phyloP scores from a whole-genome alignment of 805 yeast species.

The Jamesozyma gamospora region DNA sequence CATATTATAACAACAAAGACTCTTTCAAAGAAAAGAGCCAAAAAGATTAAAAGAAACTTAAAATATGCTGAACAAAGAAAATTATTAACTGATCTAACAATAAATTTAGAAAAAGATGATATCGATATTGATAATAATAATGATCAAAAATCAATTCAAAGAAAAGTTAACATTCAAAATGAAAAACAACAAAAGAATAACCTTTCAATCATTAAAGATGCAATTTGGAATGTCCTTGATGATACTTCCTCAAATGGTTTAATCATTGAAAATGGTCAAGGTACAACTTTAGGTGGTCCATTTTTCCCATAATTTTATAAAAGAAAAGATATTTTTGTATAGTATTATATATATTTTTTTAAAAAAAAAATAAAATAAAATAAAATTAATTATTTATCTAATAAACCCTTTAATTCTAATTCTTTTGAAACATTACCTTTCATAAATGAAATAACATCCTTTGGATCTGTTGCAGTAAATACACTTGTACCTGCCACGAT shows the following conservation, averaged over 20 bases:
- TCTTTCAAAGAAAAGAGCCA: conserved; percentile 65
- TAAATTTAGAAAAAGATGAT: conserved; percentile 33
- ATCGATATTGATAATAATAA: conserved; percentile 38
- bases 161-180: conserved; percentile 3
- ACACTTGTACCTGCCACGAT: conserved; percentile 96
- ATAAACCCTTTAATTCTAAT: conserved; percentile 38
- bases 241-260: conserved; percentile 39
- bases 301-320: conserved; percentile 31
- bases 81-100: conserved; percentile 40
- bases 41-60: conserved; percentile 71
- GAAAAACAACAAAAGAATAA: conserved; percentile 30
- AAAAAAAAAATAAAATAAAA: neutral
- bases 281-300: conserved; percentile 81
- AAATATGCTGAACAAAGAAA: conserved; percentile 57
- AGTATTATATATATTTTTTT: neutral
- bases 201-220: conserved; percentile 39
- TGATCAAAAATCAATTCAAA: conserved; percentile 14
- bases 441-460: conserved; percentile 59
- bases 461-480: conserved; percentile 75
- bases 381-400: conserved; percentile 11
- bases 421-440: conserved; percentile 49
- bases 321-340: neutral
- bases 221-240: conserved; percentile 64
- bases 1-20: conserved; percentile 42
- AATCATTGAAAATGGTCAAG: conserved; percentile 46